Conservation (phyloP, 345 rosid species). For the Populus nigra region DNA sequence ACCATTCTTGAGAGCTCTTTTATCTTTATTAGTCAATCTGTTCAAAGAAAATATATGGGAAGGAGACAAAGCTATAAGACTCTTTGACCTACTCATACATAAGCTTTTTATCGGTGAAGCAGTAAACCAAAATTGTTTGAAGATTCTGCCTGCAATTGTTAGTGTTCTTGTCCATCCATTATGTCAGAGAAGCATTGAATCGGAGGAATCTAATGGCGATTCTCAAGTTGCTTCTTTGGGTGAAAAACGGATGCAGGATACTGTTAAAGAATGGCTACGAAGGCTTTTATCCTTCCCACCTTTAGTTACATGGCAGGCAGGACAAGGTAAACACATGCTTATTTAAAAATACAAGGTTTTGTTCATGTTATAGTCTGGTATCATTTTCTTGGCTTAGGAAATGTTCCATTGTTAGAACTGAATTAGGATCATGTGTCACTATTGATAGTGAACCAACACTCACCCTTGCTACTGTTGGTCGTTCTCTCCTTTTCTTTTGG, state of each 20-base stretch:
- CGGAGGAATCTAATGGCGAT: constrained; percentile 32
- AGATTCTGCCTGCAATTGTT: constrained; percentile 61
- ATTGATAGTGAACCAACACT: background rate
- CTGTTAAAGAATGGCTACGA: constrained; percentile 65
- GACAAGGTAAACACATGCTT: constrained; percentile 46
- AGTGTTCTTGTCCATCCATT: constrained; percentile 48
- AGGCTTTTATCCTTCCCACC: constrained; percentile 70
- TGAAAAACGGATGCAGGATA: constrained; percentile 43
- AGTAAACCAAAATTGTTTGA: constrained; percentile 60
- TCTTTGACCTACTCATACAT: constrained; percentile 55
- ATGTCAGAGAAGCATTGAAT: constrained; percentile 31
- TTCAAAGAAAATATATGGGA: constrained; percentile 68
- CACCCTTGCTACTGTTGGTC: background rate
- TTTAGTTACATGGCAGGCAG: constrained; percentile 53
- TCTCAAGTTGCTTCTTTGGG: constrained; percentile 20
- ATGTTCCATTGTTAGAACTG: background rate
- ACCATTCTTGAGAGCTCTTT: constrained; percentile 81
- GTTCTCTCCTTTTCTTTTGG: background rate
- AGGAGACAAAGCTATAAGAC: constrained; percentile 53
- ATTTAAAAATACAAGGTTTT: background rate
- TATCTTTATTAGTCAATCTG: constrained; percentile 56
- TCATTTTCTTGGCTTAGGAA: background rate
- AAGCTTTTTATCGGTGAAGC: constrained; percentile 78
- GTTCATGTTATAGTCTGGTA: background rate
- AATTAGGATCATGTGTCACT: background rate